These are phyloP conservation scores for Huntiella bhutanensis DNA, from an alignment of 2,329 filamentous ascomycete species.

Conservation along the genomic window DNA sequence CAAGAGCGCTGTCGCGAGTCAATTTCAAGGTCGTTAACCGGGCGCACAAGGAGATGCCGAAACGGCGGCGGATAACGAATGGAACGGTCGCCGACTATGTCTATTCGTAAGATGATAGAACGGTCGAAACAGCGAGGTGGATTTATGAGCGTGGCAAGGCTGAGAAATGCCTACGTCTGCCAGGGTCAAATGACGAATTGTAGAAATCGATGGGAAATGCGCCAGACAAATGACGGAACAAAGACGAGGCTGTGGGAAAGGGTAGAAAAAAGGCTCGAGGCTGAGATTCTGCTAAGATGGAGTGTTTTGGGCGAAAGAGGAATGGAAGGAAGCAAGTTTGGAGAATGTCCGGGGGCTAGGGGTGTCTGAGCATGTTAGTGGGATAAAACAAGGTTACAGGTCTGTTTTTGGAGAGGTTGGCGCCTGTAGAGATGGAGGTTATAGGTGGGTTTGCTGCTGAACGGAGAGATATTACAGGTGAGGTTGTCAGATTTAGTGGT, in stretches of 20 bases:
- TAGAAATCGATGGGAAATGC: background rate
- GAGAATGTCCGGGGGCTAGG: background rate
- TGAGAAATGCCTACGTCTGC: background rate
- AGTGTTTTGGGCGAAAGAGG: constrained; percentile 8
- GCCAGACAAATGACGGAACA: background rate
- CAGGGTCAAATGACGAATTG: background rate
- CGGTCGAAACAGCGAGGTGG: too few species aligned
- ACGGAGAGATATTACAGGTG: too few species aligned
- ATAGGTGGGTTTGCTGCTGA: too few species aligned
- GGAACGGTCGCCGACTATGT: too few species aligned
- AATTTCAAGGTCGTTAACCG: too few species aligned
- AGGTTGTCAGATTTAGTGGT: too few species aligned
- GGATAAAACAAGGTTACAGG: background rate
- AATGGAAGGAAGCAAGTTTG: background rate
- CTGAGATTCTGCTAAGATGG: background rate
- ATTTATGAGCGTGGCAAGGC: background rate
- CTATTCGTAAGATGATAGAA: too few species aligned
- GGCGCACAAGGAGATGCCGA: too few species aligned
- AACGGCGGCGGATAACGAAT: too few species aligned
- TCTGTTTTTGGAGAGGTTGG: background rate
- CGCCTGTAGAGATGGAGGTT: too few species aligned
- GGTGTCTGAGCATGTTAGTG: background rate
- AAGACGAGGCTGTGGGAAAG: constrained; percentile 1
- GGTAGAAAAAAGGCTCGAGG: constrained; percentile 1
- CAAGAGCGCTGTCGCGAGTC: too few species aligned